Base-by-base conservation (phyloP, 2,329 filamentous ascomycete genomes). In the Talaromyces islandicus region DNA sequence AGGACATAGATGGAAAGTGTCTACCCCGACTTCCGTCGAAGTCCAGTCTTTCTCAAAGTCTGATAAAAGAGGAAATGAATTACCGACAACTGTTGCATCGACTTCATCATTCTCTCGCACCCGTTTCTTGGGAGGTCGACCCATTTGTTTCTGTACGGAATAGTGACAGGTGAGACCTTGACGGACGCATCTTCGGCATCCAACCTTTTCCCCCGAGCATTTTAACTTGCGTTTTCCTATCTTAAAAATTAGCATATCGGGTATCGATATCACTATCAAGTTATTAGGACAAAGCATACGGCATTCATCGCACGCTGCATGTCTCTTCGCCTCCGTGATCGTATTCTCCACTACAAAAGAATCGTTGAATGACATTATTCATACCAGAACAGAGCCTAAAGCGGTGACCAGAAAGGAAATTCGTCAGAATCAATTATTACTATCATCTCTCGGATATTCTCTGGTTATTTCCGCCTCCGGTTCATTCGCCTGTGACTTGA, bases 241-340 rank as follows among this genome's bases (percentile, higher is more conserved):
- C 10, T 24, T 41, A 27, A 56, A 25, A 38, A 53, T 70, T 55
- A 63, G 63, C 61, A 60, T 59, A 24, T 19, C 43, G 21, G 30
- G 56, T 57, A 7, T 48, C 19, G 25, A 32, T 21, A 48, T 51
- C 21, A n/a, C 17, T 35, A 14, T 35, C 11, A 35, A 35, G 14
- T n/a, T 35, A 35, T 14, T 12, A 55, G 24, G 30, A 59, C 35
- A 64, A 68, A 14, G 68, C 77, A 64, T 74, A 80, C 78, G 73
- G 65, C 78, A 80, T 63, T 80, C 78, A 64, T 80, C 78, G 64
- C 78, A 80, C 51, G 78, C 78, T 41, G 78, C 70, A 69, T 79
- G 78, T 65, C 73, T 70, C 60, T 79, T 80, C n/a, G 68, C 62
- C 21, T 63, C 61, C 54, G 64, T 66, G 32, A 69, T 68, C 12